These are phyloP conservation scores for Histomonas meleagridis DNA, from an alignment of 208 protist species.

Conservation along the genomic window DNA sequence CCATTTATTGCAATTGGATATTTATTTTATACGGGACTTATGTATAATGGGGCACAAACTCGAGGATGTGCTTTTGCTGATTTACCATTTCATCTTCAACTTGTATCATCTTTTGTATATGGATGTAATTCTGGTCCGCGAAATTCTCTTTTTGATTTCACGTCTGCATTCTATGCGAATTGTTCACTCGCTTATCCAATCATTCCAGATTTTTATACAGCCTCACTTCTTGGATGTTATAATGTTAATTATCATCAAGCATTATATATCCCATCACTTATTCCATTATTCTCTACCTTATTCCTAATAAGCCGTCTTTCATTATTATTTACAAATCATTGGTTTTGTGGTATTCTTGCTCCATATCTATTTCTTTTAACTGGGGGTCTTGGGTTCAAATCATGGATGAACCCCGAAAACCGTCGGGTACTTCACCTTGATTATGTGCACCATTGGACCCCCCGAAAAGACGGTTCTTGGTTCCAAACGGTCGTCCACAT, in stretches of 20 bases:
- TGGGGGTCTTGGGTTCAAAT: not conserved
- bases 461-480: not conserved
- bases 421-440: not conserved
- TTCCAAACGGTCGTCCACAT: conserved; percentile 14
- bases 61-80: not conserved
- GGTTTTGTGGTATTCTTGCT: not conserved
- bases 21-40: too few species aligned
- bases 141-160: not conserved
- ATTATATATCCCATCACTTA: not conserved
- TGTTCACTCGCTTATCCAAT: not conserved
- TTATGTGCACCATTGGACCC: not conserved
- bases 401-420: not conserved
- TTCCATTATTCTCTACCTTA: too few species aligned
- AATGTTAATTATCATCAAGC: not conserved
- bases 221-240: not conserved
- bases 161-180: not conserved
- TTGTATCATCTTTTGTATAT: not conserved
- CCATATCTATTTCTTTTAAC: conserved; percentile 9
- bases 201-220: not conserved
- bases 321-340: not conserved
- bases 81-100: not conserved
- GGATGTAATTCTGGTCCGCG: not conserved
- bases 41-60: not conserved
- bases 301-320: too few species aligned
- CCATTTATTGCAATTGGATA: too few species aligned